Evolutionary conservation across 2,329 filamentous ascomycete genomes (phyloP), one percentile per base, ranked within the genome.

Genomic region (Dactylellina cionopaga): DNA sequence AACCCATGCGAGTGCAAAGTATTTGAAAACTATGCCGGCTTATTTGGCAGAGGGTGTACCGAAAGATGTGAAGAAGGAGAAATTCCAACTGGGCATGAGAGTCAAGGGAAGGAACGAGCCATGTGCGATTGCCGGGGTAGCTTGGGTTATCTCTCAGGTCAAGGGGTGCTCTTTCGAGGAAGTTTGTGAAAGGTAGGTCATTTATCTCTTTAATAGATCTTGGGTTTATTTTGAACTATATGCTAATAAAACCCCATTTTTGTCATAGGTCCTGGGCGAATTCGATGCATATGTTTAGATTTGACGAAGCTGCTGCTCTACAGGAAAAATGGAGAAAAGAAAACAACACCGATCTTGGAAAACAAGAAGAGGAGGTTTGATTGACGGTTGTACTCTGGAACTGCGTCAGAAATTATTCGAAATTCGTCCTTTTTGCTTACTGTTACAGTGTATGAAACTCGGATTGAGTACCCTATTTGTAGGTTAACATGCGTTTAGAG

Each of bases 41-140:
- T 89, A 89, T 55, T 87, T 90, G 0, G 89, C 90, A 0, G 84
- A 88, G 56, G 82, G 92, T 31, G 44, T 52, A 1, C 95, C 89
- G 76, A 96, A 91, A 81, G 85, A 89, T 3, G 90, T 97, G 27
- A 99, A 98, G 84, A 98, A 96, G 82, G 95, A 99, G 82, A 96
- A 91, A 80, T 99, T 92, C 90, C 86, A 87, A 44, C 88, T 91
- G 77, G 94, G 93, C 0, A 85, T 85, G 39, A 94, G 97, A 91
- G 87, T 99, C 58, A 99, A 98, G 82, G 92, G 94, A 0, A 87
- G 95, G 71, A 99, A 99, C 79, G 95, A 99, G 81, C 92, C 94
- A 7, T 93, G 90, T 77, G 90, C 87, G 58, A 97, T 99, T 75
- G 88, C 89, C 75, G 88, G 90, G 58, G 91, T 99, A 11, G 95